Percentiles rank a stretch among this genome's conserved stretches.
Conservation (phyloP, 495 filamentous ascomycete species). For the Talaromyces ruber region DNA sequence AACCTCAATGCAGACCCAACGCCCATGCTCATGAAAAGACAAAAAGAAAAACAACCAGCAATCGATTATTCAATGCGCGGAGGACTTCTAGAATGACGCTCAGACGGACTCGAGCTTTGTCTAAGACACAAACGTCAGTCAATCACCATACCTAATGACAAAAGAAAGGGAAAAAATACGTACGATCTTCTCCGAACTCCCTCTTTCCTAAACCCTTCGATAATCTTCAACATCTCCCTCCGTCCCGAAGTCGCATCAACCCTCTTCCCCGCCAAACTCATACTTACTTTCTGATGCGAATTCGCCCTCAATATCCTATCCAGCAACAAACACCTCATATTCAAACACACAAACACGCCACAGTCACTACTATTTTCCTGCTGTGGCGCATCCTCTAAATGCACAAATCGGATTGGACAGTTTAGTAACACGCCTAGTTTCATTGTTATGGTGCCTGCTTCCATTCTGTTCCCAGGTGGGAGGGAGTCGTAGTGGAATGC, state of each 20-base stretch:
- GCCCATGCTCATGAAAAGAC: neutral
- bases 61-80: constrained; percentile 31
- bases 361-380: constrained; percentile 92
- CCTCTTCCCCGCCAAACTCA: constrained; percentile 76
- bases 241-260: constrained; percentile 68
- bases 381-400: constrained; percentile 77
- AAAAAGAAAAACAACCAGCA: neutral
- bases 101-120: constrained; percentile 26
- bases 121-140: constrained; percentile 9
- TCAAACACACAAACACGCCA: constrained; percentile 90
- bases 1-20: neutral
- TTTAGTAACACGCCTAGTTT: constrained; percentile 60
- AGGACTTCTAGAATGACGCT: constrained; percentile 33
- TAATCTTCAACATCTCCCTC: constrained; percentile 83
- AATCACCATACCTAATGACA: neutral
- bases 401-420: constrained; percentile 55
- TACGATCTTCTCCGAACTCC: constrained; percentile 72
- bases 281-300: constrained; percentile 74
- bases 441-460: constrained; percentile 55
- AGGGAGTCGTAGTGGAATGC: constrained; percentile 96
- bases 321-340: constrained; percentile 82
- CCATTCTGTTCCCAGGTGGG: constrained; percentile 62
- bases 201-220: constrained; percentile 73
- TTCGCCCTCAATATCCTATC: constrained; percentile 72
- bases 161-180: constrained; percentile 26